Base-by-base conservation (phyloP, 2,329 filamentous ascomycete genomes). In the Cercospora janseana region DNA sequence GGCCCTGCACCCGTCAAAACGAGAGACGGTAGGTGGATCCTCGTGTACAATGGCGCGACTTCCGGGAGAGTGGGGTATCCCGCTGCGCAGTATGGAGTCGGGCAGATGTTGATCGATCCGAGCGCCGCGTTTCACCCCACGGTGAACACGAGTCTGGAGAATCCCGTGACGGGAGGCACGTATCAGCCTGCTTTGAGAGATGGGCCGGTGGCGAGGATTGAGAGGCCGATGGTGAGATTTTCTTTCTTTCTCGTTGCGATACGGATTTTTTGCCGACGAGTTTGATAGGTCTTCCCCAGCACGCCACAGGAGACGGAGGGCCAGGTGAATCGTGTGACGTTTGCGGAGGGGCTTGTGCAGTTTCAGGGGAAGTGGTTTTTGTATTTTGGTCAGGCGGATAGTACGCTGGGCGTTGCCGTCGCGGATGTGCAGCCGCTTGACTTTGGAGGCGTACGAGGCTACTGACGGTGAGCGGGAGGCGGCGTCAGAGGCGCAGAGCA, bases 71-170 rank as follows among this genome's bases (percentile, higher is more conserved):
- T 52, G 8, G 63, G 62, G 3, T 68, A 61, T 49, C 58, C 53
- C 4, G 34, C 56, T 15, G 62, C 46, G 12, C 63, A 66, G 38
- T 68, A 68, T 51, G 60, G 58, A n/a, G 61, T 62, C 1, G 65
- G 66, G 3, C 60, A 68, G 52, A 67, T 68, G 65, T 54, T 68
- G 37, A 57, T 68, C 26, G 65, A 68, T 55, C 63, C 63, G 3
- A 34, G 38, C 1, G 48, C 51, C 1, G 38, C 48, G 5, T 57
- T 57, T 21, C 27, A 48, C 6, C 54, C 52, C 1, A 52, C 37
- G 4, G 51, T 56, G n/a, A 55, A 57, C 9, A 42, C 49, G 3
- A 57, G 47, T 23, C 38, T 58, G 21, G 40, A 31, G 8, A 58
- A 56, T 20, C 50, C 50, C 5, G 47, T 52, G 3, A 46, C 49